Evolutionary conservation across 768 basidiomycete species (phyloP).

Genomic region (Amanita pseudoporphyria): DNA sequence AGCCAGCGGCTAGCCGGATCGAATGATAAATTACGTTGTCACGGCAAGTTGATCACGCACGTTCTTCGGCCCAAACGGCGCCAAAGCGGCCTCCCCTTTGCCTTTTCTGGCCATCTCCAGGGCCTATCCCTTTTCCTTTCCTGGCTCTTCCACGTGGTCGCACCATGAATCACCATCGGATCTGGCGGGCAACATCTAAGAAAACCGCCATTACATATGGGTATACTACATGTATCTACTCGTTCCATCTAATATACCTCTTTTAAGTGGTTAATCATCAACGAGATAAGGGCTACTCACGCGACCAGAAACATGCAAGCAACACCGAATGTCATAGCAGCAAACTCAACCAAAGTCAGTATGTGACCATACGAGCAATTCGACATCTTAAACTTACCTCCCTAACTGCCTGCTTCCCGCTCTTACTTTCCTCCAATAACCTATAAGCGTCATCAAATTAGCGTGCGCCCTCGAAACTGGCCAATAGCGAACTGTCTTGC

Average conservation of each 20-base stretch:
- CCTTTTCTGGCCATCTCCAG: not conserved
- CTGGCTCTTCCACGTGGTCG: not conserved
- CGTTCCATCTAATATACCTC: constrained; percentile 54
- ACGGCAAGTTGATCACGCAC: constrained; percentile 32
- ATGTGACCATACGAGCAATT: not conserved
- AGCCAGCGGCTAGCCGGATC: constrained; percentile 15
- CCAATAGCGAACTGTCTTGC: not conserved
- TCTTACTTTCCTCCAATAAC: constrained; percentile 79
- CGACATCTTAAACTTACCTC: constrained; percentile 45
- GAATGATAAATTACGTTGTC: constrained; percentile 21
- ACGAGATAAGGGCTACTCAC: constrained; percentile 40
- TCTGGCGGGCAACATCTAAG: no score
- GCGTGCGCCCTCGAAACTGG: not conserved
- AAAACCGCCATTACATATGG: constrained; percentile 1
- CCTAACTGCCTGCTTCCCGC: constrained; percentile 79
- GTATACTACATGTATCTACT: constrained; percentile 31
- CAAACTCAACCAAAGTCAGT: constrained; percentile 48
- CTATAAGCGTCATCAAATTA: constrained; percentile 28
- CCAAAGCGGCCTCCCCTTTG: constrained; percentile 5
- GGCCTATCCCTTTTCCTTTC: not conserved
- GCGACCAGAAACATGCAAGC: constrained; percentile 88
- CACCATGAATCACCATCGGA: no score
- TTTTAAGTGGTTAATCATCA: not conserved
- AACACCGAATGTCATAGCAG: constrained; percentile 86
- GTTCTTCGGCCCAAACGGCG: constrained; percentile 35